Base-by-base conservation (phyloP, 148 eudicot species). In the Linanthus parryae region DNA sequence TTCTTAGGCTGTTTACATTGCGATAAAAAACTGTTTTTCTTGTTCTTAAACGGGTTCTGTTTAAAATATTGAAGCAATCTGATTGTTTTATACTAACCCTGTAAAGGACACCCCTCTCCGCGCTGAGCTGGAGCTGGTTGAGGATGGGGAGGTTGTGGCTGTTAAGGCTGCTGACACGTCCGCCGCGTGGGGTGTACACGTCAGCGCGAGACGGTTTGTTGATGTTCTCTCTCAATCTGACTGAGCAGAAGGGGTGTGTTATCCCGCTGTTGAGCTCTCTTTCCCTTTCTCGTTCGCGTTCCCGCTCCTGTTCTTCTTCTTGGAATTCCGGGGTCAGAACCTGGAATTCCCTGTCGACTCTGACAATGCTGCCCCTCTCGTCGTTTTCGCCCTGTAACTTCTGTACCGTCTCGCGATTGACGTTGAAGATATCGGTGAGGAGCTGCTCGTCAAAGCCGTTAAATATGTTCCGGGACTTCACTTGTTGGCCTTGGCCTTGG, bases 161-260 rank as follows among this genome's bases (percentile, higher is more conserved):
- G 48, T 80, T 74, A 47, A 74, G 44, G 7, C 47, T 41, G 59
- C 63, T 69, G 62, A 77, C 25, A 12, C 83, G 73, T 0, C 92
- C 87, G 47, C 75, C 92, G 2, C 72, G 77, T 17, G 84, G 84
- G 76, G 69, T 77, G 61, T 58, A 84, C 8, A 74, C 68, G 45
- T 77, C 92, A 8, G 87, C 73, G 1, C 30, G 58, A 0, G 59
- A 8, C 1, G 87, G 59, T 15, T 43, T 21, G 25, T 63, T 74
- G 2, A 80, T 53, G 63, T 70, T 70, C 56, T 59, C 44, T 15
- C 10, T 70, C 7, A 72, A 25, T 62, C 30, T 67, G 18, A 35
- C 15, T 2, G 52, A 36, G 72, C 92, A 84, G 3, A 80, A 0
- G 0, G 79, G 71, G 43, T 77, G 67, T 43, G 74, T 81, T 0